Conservation (phyloP, 768 basidiomycete species). For the Lentinula guzmanii region DNA sequence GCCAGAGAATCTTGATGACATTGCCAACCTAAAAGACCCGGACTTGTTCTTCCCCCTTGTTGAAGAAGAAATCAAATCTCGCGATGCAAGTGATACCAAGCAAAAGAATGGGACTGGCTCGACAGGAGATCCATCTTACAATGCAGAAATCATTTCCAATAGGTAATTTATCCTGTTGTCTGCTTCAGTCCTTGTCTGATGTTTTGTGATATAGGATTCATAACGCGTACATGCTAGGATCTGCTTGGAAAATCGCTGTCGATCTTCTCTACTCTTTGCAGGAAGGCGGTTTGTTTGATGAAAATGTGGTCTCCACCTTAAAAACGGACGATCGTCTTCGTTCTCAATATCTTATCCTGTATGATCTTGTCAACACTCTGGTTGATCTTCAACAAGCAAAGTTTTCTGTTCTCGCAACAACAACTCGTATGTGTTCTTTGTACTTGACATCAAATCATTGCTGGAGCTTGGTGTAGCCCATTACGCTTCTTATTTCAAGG, state of each 20-base stretch:
- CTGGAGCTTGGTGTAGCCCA: conserved; percentile 41
- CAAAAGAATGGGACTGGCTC: conserved; percentile 15
- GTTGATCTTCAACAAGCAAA: conserved; percentile 57
- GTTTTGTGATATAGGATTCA: conserved; percentile 50
- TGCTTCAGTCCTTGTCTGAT: not conserved
- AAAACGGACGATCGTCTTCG: conserved; percentile 44
- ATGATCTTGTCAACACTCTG: conserved; percentile 55
- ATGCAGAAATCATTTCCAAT: conserved; percentile 55
- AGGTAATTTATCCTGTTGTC: conserved; percentile 32
- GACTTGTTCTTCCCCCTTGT: conserved; percentile 57
- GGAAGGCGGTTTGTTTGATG: conserved; percentile 49
- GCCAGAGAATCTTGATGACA: conserved; percentile 66
- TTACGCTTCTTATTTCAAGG: conserved; percentile 67
- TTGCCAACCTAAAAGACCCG: conserved; percentile 59
- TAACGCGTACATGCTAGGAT: conserved; percentile 77
- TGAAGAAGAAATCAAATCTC: conserved; percentile 48
- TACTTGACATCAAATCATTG: not conserved
- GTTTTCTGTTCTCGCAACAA: conserved; percentile 65
- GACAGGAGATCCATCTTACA: conserved; percentile 36
- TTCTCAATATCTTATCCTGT: conserved; percentile 55
- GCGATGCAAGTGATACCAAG: conserved; percentile 29
- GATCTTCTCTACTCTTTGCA: conserved; percentile 51
- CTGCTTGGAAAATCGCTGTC: conserved; percentile 73
- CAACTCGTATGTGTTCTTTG: conserved; percentile 47
- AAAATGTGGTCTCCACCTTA: conserved; percentile 46